Evolutionary conservation across 805 yeast genomes (phyloP), one percentile per base, ranked within the genome.

Genomic region (Candida patagonica): DNA sequence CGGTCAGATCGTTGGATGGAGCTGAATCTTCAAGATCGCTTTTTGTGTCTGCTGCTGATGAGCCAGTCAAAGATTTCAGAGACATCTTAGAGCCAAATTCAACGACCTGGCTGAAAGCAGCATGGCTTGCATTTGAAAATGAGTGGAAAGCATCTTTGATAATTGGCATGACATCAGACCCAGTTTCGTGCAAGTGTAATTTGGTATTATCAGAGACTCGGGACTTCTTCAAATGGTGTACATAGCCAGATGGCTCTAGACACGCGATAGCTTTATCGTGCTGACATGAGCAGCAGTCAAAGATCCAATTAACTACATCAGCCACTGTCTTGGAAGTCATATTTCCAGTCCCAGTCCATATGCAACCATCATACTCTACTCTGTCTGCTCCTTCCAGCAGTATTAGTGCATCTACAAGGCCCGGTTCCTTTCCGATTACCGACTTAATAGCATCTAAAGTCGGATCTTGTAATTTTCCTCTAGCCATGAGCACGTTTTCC

Each of bases 241-340:
- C 48, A 36, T 46, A 49, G 17, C 37, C 37, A 13, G 49, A 41
- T 4, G 39, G 34, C 24, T 51, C 52, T 9, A 42, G 21, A 25
- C 40, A 51, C 6, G 49, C 45, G 12, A 44, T 32, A 30, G 43
- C 45, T 26, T 44, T 44, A 13, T 39, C 27, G 6, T 21, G 17
- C 8, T 35, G 29, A 33, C 53, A 47, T 12, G 26, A 21, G n/a
- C 41, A 40, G 33, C 55, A 51, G n/a, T 48, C 54, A 8, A 20
- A 27, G 4, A 48, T 41, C 55, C 55, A 51, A 8, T 42, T 36
- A n/a, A 44, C 42, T 9, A 49, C 17, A 20, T 50, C 54, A 9
- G 40, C 35, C 4, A 46, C 27, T 5, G 45, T 33, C 15, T 40
- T 41, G 7, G 33, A 6, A 20, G 26, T 17, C n/a, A 47, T 8